Evolutionary conservation across 2,329 filamentous ascomycete genomes (phyloP).

Genomic region (Penicillium sp.): DNA sequence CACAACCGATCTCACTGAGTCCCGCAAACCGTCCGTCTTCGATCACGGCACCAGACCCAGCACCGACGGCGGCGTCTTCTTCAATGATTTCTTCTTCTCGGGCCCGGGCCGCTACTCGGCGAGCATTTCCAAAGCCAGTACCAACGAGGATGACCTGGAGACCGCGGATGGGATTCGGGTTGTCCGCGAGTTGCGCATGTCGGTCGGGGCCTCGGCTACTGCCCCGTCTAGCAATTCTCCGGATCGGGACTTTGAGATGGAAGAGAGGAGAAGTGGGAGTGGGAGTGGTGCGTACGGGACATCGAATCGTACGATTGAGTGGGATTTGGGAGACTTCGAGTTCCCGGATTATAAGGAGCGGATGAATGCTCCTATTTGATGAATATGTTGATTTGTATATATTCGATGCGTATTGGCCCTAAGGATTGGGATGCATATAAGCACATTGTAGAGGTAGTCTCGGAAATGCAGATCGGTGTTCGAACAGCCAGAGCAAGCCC

Average conservation of each 20-base stretch:
- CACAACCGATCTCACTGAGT: conserved; percentile 8
- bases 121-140: conserved; percentile 25
- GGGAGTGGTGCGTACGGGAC: not conserved
- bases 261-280: not conserved
- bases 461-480: too few relatives aligned
- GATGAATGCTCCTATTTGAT: conserved; percentile 24
- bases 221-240: not conserved
- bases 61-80: conserved; percentile 14
- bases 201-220: conserved; percentile 18
- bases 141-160: conserved; percentile 9
- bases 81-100: conserved; percentile 18
- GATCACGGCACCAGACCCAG: not conserved
- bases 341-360: conserved; percentile 25
- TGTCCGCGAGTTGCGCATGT: conserved; percentile 27
- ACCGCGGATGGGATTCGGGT: conserved; percentile 28
- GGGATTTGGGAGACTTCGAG: conserved; percentile 23
- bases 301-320: conserved; percentile 12
- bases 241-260: conserved; percentile 10
- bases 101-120: conserved; percentile 23
- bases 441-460: too few relatives aligned
- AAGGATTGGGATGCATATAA: too few relatives aligned
- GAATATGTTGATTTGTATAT: conserved; percentile 4
- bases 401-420: not conserved
- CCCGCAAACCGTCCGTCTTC: conserved; percentile 12
- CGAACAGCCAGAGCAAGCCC: too few relatives aligned